These are phyloP conservation scores for Metschnikowia amazonensis DNA, from an alignment of 805 yeast species.

Conservation along the genomic window DNA sequence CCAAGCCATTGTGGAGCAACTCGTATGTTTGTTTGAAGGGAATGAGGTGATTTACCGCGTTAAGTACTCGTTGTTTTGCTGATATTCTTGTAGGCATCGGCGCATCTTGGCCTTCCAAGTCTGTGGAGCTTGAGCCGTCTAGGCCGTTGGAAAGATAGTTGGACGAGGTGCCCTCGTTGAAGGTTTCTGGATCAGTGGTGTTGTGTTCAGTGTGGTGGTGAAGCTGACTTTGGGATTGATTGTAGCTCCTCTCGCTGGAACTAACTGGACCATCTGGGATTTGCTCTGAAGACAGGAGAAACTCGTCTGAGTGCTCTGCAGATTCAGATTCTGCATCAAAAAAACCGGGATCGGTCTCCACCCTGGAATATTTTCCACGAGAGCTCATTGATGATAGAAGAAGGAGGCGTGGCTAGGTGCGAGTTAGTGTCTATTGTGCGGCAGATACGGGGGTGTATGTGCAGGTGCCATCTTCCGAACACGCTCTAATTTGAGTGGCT, in stretches of 20 bases:
- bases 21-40: conserved; percentile 43
- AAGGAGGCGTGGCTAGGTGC: conserved; percentile 2
- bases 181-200: conserved; percentile 1
- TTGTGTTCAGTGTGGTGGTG: neutral
- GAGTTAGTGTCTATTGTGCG: neutral
- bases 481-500: neutral
- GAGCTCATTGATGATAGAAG: conserved; percentile 5
- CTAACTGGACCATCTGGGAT: neutral
- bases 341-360: neutral
- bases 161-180: conserved; percentile 21
- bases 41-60: conserved; percentile 31
- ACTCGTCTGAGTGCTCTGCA: neutral
- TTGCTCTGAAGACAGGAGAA: neutral
- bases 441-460: neutral
- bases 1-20: conserved; percentile 37
- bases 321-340: neutral
- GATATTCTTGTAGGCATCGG: conserved; percentile 20
- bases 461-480: neutral
- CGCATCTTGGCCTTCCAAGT: conserved; percentile 29
- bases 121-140: conserved; percentile 11
- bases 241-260: neutral
- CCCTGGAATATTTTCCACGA: conserved; percentile 3
- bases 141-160: neutral
- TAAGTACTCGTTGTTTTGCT: conserved; percentile 28
- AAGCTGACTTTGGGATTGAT: neutral